Conservation (phyloP, 306 rosid genomes). For the Mimosa pudica region DNA sequence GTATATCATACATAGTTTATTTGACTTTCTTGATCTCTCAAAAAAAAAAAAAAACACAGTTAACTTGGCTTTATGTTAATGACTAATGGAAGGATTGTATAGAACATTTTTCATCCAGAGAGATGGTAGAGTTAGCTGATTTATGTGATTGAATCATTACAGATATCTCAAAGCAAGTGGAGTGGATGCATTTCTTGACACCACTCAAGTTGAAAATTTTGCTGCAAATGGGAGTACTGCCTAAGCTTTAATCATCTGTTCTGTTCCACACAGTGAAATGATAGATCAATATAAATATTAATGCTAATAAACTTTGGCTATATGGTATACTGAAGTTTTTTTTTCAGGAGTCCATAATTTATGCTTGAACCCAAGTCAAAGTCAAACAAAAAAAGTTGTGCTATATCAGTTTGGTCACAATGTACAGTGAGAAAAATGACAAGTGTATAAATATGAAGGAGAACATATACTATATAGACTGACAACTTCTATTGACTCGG, state of each 20-base stretch:
- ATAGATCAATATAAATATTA: too few species aligned
- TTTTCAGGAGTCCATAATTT: neutral
- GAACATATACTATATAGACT: neutral
- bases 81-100: neutral
- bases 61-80: neutral
- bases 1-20: too few species aligned
- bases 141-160: slow-evolving; percentile 29
- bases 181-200: slow-evolving; percentile 46
- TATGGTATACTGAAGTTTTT: neutral
- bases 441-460: neutral
- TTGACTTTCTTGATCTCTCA: too few species aligned
- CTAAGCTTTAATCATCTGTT: neutral
- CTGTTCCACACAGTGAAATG: neutral
- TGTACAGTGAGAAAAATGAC: neutral
- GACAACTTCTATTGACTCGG: neutral
- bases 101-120: neutral
- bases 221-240: slow-evolving; percentile 30
- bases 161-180: slow-evolving; percentile 52
- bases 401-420: neutral
- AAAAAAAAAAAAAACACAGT: too few species aligned
- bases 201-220: slow-evolving; percentile 43
- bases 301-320: neutral
- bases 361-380: neutral
- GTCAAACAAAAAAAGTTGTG: neutral
- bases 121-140: neutral